Evolutionary conservation across 257 asterid genomes (phyloP).

Genomic region (Hygrophila difformis): DNA sequence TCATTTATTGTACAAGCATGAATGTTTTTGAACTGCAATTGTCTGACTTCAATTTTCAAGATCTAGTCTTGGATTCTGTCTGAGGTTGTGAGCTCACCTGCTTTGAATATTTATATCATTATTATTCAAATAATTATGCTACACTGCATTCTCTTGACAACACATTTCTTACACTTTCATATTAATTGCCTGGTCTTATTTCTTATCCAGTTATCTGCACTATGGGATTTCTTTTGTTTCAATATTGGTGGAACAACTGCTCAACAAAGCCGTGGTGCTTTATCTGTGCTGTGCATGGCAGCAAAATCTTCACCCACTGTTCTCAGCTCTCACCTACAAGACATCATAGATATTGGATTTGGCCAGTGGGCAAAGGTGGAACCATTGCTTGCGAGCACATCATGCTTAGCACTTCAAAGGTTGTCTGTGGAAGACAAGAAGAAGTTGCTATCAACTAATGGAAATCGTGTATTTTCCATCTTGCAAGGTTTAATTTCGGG

Average conservation of each 20-base stretch:
- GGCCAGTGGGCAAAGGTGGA: slow-evolving; percentile 98
- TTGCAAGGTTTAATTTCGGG: slow-evolving; percentile 66
- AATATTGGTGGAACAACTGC: slow-evolving; percentile 86
- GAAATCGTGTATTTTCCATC: slow-evolving; percentile 63
- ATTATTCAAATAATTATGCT: no score
- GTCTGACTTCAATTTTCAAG: background rate
- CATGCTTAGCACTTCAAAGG: slow-evolving; percentile 81
- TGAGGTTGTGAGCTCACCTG: no score
- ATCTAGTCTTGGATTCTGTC: no score
- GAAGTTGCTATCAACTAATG: slow-evolving; percentile 54
- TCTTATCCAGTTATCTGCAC: slow-evolving; percentile 70
- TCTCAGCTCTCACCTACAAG: slow-evolving; percentile 86
- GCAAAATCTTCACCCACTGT: slow-evolving; percentile 66
- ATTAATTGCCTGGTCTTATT: slow-evolving; percentile 11
- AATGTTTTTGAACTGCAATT: background rate
- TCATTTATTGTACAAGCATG: no score
- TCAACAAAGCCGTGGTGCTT: slow-evolving; percentile 93
- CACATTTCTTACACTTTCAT: no score
- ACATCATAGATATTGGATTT: slow-evolving; percentile 90
- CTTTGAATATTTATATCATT: no score
- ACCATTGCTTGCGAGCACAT: slow-evolving; percentile 89
- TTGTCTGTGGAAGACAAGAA: slow-evolving; percentile 83
- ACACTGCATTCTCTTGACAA: no score
- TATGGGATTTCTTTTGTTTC: slow-evolving; percentile 97
- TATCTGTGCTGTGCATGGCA: slow-evolving; percentile 88